Percentiles rank a stretch among this genome's conserved stretches.
phyloP scores from a whole-genome alignment of 345 rosid species.

The Syzygium aromaticum region DNA sequence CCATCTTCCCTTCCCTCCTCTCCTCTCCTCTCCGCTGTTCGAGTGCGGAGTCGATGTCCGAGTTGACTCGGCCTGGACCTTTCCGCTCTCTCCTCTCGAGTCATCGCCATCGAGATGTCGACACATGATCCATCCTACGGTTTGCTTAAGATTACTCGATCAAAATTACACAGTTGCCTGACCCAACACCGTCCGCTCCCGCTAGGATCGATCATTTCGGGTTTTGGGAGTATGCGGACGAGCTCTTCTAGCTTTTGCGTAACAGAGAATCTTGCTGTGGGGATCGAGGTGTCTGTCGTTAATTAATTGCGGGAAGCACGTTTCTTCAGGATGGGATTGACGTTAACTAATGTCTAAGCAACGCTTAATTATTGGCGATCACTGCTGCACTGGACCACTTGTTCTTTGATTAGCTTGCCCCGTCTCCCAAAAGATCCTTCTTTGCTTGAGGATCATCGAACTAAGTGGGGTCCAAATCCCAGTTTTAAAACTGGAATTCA shows the following conservation, averaged over 20 bases:
- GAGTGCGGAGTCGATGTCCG: background rate
- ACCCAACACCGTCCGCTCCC: background rate
- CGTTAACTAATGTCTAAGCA: background rate
- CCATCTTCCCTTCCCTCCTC: background rate
- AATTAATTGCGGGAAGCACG: background rate
- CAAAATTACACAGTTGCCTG: background rate
- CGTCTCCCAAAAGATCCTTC: no score
- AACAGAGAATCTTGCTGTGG: conserved; percentile 3
- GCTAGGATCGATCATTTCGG: background rate
- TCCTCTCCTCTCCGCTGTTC: background rate
- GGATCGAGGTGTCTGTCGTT: background rate
- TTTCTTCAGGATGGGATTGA: background rate
- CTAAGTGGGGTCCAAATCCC: background rate
- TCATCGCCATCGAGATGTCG: background rate
- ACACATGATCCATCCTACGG: background rate
- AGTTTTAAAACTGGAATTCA: background rate
- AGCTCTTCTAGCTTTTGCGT: background rate
- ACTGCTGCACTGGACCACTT: background rate
- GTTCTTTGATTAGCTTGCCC: background rate
- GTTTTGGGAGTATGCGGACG: background rate
- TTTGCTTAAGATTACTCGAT: background rate
- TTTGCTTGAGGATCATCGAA: background rate
- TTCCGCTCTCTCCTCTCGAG: background rate
- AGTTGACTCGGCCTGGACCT: background rate
- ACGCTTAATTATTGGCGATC: background rate